Percentiles rank a stretch among this genome's conserved stretches.
phyloP scores from a whole-genome alignment of 2,329 filamentous ascomycete genomes.

The Ophiostoma perfectum region DNA sequence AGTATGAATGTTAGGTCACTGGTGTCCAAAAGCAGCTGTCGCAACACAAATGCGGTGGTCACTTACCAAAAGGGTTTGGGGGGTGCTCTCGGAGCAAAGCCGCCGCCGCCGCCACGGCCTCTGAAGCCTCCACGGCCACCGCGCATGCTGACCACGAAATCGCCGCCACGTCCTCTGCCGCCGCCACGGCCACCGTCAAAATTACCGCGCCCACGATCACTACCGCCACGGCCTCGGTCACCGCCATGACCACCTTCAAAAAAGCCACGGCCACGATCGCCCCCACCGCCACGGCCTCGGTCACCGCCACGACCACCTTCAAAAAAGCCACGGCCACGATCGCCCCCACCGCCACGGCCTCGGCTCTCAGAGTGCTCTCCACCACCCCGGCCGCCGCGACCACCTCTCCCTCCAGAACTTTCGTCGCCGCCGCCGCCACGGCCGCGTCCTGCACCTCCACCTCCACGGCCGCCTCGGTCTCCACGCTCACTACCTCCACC shows the following conservation, averaged over 20 bases:
- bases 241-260: conserved; percentile 15
- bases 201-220: conserved; percentile 18
- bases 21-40: neutral
- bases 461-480: neutral
- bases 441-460: neutral
- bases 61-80: conserved; percentile 17
- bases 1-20: conserved; percentile 11
- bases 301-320: conserved; percentile 17
- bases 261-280: neutral
- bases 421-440: neutral
- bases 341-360: neutral
- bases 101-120: conserved; percentile 17
- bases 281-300: conserved; percentile 14
- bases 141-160: conserved; percentile 18
- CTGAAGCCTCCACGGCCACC: conserved; percentile 16
- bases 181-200: conserved; percentile 20
- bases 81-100: neutral
- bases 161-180: conserved; percentile 26
- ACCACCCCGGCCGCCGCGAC: neutral
- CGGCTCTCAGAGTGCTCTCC: neutral
- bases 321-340: neutral
- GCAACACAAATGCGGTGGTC: neutral
- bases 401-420: neutral
- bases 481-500: neutral
- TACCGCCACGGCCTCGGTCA: conserved; percentile 22